Evolutionary conservation across 2,329 filamentous ascomycete genomes (phyloP), one percentile per base, ranked within the genome.

Genomic region (Xylaria sp.): DNA sequence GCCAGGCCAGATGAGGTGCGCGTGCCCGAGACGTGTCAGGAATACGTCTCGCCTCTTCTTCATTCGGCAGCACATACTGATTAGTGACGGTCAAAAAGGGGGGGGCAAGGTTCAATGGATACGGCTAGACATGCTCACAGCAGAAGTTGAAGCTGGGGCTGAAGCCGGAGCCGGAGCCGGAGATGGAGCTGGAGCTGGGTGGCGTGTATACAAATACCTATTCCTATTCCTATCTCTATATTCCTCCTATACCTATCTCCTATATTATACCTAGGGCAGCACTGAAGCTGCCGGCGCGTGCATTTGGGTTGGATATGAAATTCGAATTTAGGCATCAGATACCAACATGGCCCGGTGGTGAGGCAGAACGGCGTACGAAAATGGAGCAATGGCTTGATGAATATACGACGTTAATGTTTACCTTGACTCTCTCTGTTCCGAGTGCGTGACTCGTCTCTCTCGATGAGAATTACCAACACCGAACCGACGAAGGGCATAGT

Each of bases 331-430:
- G 58, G 63, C 65, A 65, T 66, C 67, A 69, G 68, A 69, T 70
- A 70, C 68, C 68, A 68, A 63, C 66, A 62, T 68, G 59, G 58
- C 8, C 64, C 49, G 59, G 54, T 59, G 58, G 64, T 55, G 50
- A 59, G 11, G 67, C 66, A 62, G 63, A 64, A 69, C 60, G 66
- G 68, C 49, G 23, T n/a, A 49, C 18, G 47, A 69, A 66, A 67
- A 62, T 63, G 64, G 63, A 64, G 65, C 60, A 59, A 68, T 67
- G 37, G 61, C 63, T 66, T 65, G 65, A 70, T 66, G 66, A 68
- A 63, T 50, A 63, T 49, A 57, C 49, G 35, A 62, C 4, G 39
- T 49, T 49, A 51, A 51, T 34, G 30, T 51, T 37, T 51, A 50
- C n/a, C n/a, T 10, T 23, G n/a, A 13, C 23, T 16, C 49, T 7